A percentile compares a stretch with the other conserved stretches of the same genome.
These are phyloP conservation scores for Phytopythium chamaehyphon DNA, from an alignment of 352 stramenopile genomes.

Conservation along the genomic window DNA sequence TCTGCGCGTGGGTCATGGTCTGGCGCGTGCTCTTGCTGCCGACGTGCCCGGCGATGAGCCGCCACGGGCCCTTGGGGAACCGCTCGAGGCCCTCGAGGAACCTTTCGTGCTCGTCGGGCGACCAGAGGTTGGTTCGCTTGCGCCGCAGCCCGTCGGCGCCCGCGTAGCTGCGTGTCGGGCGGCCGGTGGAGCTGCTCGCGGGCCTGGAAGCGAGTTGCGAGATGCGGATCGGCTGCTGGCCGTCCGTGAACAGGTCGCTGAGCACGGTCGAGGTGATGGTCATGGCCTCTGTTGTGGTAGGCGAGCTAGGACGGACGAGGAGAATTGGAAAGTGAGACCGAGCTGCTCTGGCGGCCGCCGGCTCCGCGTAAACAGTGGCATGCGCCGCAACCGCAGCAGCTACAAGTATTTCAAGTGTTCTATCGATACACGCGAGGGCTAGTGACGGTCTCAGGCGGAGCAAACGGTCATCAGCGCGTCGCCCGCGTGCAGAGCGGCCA, in stretches of 20 bases:
- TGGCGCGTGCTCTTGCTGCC: slow-evolving; percentile 29
- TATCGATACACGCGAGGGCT: too few species aligned
- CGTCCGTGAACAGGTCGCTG: slow-evolving; percentile 24
- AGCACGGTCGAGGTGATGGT: slow-evolving; percentile 27
- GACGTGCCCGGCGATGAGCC: slow-evolving; percentile 29
- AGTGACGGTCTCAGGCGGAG: too few species aligned
- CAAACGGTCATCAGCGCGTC: slow-evolving; percentile 31
- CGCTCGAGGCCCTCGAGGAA: slow-evolving; percentile 38
- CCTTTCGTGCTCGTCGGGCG: slow-evolving; percentile 30
- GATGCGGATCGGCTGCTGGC: slow-evolving; percentile 27
- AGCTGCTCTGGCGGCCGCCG: not conserved
- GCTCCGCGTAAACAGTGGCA: slow-evolving; percentile 4
- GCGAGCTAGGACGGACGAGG: slow-evolving; percentile 8
- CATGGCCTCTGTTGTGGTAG: slow-evolving; percentile 12
- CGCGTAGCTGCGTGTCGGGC: slow-evolving; percentile 4
- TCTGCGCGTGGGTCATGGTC: slow-evolving; percentile 41
- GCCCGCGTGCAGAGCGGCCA: too few species aligned
- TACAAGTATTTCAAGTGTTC: too few species aligned
- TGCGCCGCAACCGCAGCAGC: too few species aligned
- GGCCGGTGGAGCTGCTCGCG: slow-evolving; percentile 8
- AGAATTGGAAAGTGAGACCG: slow-evolving; percentile 14
- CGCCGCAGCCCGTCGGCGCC: slow-evolving; percentile 7
- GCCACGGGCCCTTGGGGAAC: slow-evolving; percentile 36
- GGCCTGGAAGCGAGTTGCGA: slow-evolving; percentile 14
- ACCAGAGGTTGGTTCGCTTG: slow-evolving; percentile 31